phyloP scores from a whole-genome alignment of 345 rosid species.

The Hypericum androsaemum region DNA sequence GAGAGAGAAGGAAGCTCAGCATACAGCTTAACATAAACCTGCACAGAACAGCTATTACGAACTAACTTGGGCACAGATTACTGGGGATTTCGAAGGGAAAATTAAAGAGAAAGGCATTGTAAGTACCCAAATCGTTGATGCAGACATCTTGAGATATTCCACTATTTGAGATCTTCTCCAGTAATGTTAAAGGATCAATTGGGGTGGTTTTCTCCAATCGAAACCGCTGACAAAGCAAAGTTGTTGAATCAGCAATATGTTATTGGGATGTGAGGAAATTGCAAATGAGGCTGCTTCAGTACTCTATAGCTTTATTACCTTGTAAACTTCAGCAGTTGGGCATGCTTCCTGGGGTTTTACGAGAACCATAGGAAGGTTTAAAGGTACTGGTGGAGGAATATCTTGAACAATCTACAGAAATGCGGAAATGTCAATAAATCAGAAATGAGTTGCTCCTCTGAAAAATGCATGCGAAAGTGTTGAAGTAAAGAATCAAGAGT shows the following conservation, averaged over 20 bases:
- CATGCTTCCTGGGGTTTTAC: conserved; percentile 86
- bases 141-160: conserved; percentile 85
- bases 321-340: conserved; percentile 90
- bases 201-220: conserved; percentile 60
- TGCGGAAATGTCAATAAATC: conserved; percentile 2
- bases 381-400: conserved; percentile 62
- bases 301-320: conserved; percentile 30
- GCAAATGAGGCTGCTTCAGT: background rate
- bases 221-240: conserved; percentile 42
- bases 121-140: conserved; percentile 82
- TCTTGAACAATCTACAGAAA: conserved; percentile 66
- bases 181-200: conserved; percentile 57
- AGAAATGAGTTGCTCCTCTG: too few relatives aligned
- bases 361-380: conserved; percentile 71
- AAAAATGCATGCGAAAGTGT: too few relatives aligned
- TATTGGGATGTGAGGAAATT: conserved; percentile 6
- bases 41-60: too few relatives aligned
- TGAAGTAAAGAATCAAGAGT: too few relatives aligned
- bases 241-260: conserved; percentile 5
- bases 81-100: too few relatives aligned
- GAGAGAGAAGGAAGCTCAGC: background rate
- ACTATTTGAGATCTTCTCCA: conserved; percentile 54
- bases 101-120: background rate
- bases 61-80: too few relatives aligned
- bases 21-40: too few relatives aligned